Conservation (phyloP, 1,284 basidiomycete genomes). For the Ustilago crameri region DNA sequence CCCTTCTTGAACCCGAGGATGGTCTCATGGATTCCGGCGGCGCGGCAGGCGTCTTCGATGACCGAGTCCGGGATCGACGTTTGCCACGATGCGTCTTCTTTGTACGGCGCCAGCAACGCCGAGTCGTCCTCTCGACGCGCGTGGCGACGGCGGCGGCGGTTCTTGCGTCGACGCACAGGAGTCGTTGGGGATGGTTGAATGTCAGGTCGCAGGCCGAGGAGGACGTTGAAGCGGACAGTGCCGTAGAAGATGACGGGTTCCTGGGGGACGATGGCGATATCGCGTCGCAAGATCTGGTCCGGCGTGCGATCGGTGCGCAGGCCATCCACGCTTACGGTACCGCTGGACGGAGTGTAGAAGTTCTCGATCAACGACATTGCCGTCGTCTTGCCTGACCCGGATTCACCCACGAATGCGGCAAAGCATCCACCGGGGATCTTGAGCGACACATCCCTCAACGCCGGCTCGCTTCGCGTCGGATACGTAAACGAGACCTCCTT, state of each 20-base stretch:
- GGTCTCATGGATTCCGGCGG: constrained; percentile 74
- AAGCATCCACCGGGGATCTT: constrained; percentile 50
- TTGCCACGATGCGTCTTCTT: constrained; percentile 21
- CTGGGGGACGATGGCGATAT: constrained; percentile 59
- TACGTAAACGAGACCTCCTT: constrained; percentile 46
- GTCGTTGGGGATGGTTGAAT: constrained; percentile 4
- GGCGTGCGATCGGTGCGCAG: constrained; percentile 91
- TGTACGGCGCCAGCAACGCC: constrained; percentile 29
- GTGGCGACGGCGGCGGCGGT: not conserved
- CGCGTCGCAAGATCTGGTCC: constrained; percentile 50
- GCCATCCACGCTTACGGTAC: constrained; percentile 79
- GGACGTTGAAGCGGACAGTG: constrained; percentile 45
- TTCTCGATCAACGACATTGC: constrained; percentile 69
- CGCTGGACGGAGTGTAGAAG: constrained; percentile 76
- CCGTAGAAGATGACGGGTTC: constrained; percentile 73
- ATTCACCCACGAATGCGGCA: constrained; percentile 71
- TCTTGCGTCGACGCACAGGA: not conserved
- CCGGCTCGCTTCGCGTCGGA: constrained; percentile 39
- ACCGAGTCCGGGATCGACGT: constrained; percentile 10
- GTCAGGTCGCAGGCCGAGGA: constrained; percentile 38
- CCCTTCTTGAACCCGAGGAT: constrained; percentile 89
- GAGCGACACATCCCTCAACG: constrained; percentile 52
- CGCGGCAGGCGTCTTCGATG: constrained; percentile 15
- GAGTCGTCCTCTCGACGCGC: constrained; percentile 50
- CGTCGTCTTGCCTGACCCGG: constrained; percentile 63